A percentile compares a stretch with the other conserved stretches of the same genome.
Evolutionary conservation across 169 alveolate genomes (phyloP).

Genomic region (Babesia bigemina): DNA sequence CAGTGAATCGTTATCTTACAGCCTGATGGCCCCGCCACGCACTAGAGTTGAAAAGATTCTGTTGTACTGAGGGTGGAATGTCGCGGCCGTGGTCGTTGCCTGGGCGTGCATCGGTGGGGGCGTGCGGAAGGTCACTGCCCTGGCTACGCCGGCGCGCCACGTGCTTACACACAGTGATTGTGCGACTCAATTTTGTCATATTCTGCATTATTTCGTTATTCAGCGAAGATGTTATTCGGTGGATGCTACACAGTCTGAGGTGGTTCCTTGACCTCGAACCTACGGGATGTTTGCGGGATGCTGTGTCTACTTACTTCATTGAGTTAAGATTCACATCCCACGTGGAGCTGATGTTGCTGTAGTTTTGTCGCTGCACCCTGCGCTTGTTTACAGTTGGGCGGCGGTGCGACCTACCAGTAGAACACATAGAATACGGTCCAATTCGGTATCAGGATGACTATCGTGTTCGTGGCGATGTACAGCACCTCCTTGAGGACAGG

Average conservation of each 20-base stretch:
- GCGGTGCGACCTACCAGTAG: conserved; percentile 53
- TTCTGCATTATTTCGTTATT: neutral
- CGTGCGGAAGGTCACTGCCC: neutral
- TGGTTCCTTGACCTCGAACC: conserved; percentile 12
- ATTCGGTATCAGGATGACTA: conserved; percentile 58
- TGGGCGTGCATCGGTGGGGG: conserved; percentile 18
- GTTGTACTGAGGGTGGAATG: too few species aligned
- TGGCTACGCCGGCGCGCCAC: neutral
- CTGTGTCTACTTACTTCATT: conserved; percentile 2
- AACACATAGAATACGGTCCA: conserved; percentile 66
- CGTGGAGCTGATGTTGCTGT: conserved; percentile 32
- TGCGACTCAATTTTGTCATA: neutral
- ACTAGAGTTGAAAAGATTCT: neutral
- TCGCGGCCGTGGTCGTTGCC: too few species aligned
- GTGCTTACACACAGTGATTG: neutral
- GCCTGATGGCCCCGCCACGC: neutral
- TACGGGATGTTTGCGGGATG: neutral
- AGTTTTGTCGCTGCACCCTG: conserved; percentile 67
- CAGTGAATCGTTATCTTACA: conserved; percentile 26
- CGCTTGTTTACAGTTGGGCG: neutral
- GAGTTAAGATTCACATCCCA: conserved; percentile 66
- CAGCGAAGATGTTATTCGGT: neutral
- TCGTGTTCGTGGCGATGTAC: conserved; percentile 47
- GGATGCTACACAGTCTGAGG: conserved; percentile 1
- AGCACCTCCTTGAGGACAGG: conserved; percentile 50